Percentiles rank a stretch among this genome's conserved stretches.
Evolutionary conservation across 176 grass and related monocot species (phyloP).

Genomic region (Ampelocalamus luodianensis): DNA sequence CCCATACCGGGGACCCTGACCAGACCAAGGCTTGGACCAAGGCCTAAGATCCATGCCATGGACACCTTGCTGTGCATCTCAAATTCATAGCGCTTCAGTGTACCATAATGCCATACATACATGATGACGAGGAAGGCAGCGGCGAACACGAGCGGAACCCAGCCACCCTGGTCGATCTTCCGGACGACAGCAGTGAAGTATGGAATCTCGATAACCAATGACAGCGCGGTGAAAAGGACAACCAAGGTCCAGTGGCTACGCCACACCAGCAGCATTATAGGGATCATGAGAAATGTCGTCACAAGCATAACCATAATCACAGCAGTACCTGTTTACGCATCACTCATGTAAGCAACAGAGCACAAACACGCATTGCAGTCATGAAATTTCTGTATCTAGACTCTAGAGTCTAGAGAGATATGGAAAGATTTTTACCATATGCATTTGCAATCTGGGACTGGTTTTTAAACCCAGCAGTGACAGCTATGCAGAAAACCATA

Average conservation of each 20-base stretch:
- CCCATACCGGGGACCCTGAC: constrained; percentile 85
- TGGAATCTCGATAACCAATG: constrained; percentile 58
- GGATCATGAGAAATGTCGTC: constrained; percentile 85
- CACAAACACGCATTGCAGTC: background rate
- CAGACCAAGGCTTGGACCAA: constrained; percentile 78
- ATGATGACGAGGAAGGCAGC: constrained; percentile 65
- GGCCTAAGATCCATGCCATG: constrained; percentile 77
- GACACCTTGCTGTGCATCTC: constrained; percentile 95
- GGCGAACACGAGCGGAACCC: constrained; percentile 70
- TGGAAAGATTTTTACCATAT: constrained; percentile 58
- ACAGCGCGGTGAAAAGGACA: constrained; percentile 55
- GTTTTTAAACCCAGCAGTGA: constrained; percentile 80
- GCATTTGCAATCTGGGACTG: constrained; percentile 82
- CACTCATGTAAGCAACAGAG: constrained; percentile 30
- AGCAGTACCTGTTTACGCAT: constrained; percentile 65
- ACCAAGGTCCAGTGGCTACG: constrained; percentile 72
- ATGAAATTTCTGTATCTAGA: background rate
- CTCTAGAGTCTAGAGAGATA: background rate
- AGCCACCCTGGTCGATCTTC: constrained; percentile 82
- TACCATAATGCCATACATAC: constrained; percentile 85
- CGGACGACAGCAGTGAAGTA: constrained; percentile 59
- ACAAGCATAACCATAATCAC: constrained; percentile 95
- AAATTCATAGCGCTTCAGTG: constrained; percentile 69
- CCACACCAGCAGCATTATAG: constrained; percentile 92
- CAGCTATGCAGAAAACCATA: constrained; percentile 74